phyloP scores from a whole-genome alignment of 2,329 filamentous ascomycete species.

The Ophiocordyceps robertsii region DNA sequence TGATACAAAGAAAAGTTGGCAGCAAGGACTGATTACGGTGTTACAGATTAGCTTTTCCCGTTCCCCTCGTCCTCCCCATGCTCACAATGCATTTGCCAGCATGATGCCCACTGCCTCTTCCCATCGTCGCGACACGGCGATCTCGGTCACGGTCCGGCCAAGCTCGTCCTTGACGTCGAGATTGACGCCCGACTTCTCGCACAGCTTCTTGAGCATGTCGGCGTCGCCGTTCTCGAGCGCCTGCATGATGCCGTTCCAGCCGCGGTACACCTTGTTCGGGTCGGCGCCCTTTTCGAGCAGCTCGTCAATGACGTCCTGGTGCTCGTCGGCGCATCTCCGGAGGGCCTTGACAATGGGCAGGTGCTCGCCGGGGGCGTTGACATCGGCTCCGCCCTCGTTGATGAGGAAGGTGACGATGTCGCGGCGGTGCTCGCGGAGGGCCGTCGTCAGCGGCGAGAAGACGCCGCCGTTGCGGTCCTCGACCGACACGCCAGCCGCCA shows the following conservation, averaged over 20 bases:
- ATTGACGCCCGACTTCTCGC: conserved; percentile 34
- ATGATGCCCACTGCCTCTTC: conserved; percentile 40
- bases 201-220: conserved; percentile 36
- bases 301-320: conserved; percentile 48
- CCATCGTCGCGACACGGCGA: conserved; percentile 44
- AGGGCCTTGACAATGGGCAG: conserved; percentile 58
- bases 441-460: conserved; percentile 55
- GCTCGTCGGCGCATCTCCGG: conserved; percentile 39
- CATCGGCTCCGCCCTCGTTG: conserved; percentile 46
- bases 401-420: conserved; percentile 50
- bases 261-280: conserved; percentile 53
- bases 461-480: conserved; percentile 63
- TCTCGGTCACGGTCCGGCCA: conserved; percentile 40
- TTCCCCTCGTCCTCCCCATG: background rate
- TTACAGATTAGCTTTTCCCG: background rate
- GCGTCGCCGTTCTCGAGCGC: conserved; percentile 50
- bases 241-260: conserved; percentile 53
- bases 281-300: conserved; percentile 51
- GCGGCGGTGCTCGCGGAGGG: conserved; percentile 48
- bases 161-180: conserved; percentile 38
- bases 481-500: conserved; percentile 50
- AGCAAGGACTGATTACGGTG: background rate
- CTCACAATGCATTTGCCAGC: conserved; percentile 18
- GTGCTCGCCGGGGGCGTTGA: conserved; percentile 57
- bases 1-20: background rate